phyloP scores from a whole-genome alignment of 2,329 filamentous ascomycete species.

The Reticulascus tulasneorum region DNA sequence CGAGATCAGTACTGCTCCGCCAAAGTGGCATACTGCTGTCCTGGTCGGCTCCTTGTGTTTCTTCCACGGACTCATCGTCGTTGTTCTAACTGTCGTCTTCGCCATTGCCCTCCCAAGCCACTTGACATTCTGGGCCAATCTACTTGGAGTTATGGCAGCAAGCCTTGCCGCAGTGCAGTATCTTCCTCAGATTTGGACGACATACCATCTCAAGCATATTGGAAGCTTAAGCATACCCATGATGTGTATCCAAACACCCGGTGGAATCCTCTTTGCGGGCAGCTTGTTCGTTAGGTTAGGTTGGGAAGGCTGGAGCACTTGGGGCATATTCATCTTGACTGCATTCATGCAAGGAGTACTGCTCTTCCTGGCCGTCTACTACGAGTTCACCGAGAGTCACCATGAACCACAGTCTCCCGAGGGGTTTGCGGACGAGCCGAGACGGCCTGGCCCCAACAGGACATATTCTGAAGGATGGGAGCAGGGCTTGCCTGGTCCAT shows the following conservation, averaged over 20 bases:
- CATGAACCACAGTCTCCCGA: constrained; percentile 16
- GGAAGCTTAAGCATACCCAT: constrained; percentile 92
- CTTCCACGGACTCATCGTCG: constrained; percentile 67
- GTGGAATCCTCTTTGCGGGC: constrained; percentile 82
- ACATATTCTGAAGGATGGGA: constrained; percentile 49
- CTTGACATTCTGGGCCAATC: constrained; percentile 77
- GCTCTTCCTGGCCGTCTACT: constrained; percentile 75
- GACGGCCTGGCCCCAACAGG: constrained; percentile 34
- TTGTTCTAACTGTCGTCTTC: constrained; percentile 67
- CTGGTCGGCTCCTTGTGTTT: constrained; percentile 69
- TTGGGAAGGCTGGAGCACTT: constrained; percentile 85
- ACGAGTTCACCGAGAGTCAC: constrained; percentile 52
- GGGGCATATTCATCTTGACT: constrained; percentile 86
- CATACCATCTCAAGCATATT: constrained; percentile 77
- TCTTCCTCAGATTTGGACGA: constrained; percentile 91
- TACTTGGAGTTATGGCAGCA: constrained; percentile 76
- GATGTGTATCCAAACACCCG: constrained; percentile 97
- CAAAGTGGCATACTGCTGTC: constrained; percentile 75
- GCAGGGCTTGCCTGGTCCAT: constrained; percentile 45
- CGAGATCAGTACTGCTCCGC: constrained; percentile 46
- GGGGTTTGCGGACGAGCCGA: constrained; percentile 14
- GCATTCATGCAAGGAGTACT: constrained; percentile 80
- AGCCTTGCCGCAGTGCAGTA: constrained; percentile 84
- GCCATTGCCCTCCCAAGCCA: constrained; percentile 57
- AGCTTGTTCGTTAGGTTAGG: constrained; percentile 80